Conservation (phyloP, 2,329 filamentous ascomycete species). For the Venturia asperata region DNA sequence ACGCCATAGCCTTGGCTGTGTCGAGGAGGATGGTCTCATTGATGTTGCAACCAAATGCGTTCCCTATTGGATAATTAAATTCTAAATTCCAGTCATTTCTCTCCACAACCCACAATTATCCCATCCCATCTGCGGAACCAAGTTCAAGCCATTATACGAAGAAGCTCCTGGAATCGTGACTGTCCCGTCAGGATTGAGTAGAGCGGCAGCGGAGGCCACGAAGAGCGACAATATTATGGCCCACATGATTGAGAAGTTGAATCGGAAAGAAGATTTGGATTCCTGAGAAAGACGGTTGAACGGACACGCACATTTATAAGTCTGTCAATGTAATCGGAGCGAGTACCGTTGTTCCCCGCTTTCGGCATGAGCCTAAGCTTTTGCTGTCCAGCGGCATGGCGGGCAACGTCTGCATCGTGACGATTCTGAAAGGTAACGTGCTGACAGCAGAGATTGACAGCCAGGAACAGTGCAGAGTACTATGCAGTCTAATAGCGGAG, state of each 20-base stretch:
- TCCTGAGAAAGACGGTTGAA: background rate
- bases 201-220: background rate
- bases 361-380: background rate
- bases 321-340: background rate
- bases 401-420: background rate
- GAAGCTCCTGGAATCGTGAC: constrained; percentile 23
- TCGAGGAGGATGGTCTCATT: constrained; percentile 40
- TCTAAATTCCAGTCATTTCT: constrained; percentile 26
- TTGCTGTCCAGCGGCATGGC: background rate
- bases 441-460: background rate
- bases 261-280: background rate
- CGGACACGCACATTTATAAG: background rate
- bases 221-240: background rate
- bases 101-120: constrained; percentile 28
- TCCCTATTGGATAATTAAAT: constrained; percentile 29
- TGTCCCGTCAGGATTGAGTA: background rate
- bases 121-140: constrained; percentile 36
- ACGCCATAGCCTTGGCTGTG: constrained; percentile 40
- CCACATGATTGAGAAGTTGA: background rate
- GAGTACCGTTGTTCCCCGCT: background rate
- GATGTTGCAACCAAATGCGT: constrained; percentile 44
- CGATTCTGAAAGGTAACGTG: background rate
- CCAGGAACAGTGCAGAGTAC: background rate
- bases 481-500: background rate
- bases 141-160: constrained; percentile 32